Base-by-base conservation (phyloP, 768 basidiomycete species). In the Lactarius tabidus region DNA sequence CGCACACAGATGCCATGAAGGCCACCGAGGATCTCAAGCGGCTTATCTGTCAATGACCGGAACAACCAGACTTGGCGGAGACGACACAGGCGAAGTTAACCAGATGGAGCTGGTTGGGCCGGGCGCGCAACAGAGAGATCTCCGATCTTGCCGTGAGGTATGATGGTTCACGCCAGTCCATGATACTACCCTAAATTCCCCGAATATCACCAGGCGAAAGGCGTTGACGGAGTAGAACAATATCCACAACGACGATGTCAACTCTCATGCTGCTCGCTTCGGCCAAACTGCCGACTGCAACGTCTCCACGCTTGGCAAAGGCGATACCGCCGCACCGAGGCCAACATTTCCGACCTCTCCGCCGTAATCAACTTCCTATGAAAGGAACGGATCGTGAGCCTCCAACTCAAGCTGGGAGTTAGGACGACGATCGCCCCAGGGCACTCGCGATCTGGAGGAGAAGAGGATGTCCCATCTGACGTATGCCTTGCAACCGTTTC, bases 201-300 rank as follows among this genome's bases (percentile, higher is more conserved):
- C 20, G 9, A 39, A 18, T 58, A 20, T 33, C 29, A 53, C 15
- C 52, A 93, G 93, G 17, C 85, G 80, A 74, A 84, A 87, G 71
- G 92, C 93, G 68, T 79, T 95, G 18, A 79, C 81, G 1, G 78
- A 85, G 35, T 93, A 94, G 72, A 95, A 95, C 71, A 73, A 81
- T 91, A 93, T 71, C 84, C 89, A 69, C 92, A 95, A 70, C 84
- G 93, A 94, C 70, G 86, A 86, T 18, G 88, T 94, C 69, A 93
- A 85, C 67, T 82, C 85, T 0, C 91, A 94, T 71, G 93, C 93
- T 2, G 79, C 89, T 15, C 85, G 86, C 23, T 95, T 60, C 82
- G 85, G 59, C 82, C 36, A 9, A 36, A 10, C 86, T 2, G 87
- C 87, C 1, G 83, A 85, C 67, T 60, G 53, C 1, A 79, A 85